These are phyloP conservation scores for Boletus fagicola DNA, from an alignment of 768 basidiomycete genomes.

Conservation along the genomic window DNA sequence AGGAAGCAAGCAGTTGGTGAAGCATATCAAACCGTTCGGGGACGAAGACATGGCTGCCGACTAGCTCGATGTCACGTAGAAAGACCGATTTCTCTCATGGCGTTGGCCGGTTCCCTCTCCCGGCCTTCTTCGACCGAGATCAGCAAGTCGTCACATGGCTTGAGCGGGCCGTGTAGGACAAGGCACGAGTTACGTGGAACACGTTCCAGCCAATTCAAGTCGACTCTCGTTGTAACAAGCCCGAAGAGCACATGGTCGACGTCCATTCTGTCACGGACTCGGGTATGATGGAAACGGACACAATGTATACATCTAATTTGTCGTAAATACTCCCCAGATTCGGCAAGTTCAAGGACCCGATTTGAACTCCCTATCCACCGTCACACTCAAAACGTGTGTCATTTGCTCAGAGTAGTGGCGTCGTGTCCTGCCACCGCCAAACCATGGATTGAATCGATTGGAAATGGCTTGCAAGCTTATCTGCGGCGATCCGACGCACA, in stretches of 20 bases:
- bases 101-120: neutral
- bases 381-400: neutral
- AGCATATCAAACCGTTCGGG: slow-evolving; percentile 72
- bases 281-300: neutral
- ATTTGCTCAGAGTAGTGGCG: neutral
- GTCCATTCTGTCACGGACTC: neutral
- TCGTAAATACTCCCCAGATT: neutral
- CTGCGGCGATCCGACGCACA: neutral
- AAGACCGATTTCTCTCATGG: slow-evolving; percentile 3
- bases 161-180: neutral
- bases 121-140: neutral
- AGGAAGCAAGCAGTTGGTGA: slow-evolving; percentile 82
- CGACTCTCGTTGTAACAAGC: neutral
- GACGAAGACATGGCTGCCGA: slow-evolving; percentile 21
- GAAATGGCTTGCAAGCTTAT: neutral
- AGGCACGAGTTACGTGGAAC: neutral
- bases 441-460: no score
- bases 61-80: slow-evolving; percentile 5
- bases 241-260: slow-evolving; percentile 12
- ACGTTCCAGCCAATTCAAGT: neutral
- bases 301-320: neutral
- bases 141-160: slow-evolving; percentile 14
- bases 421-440: neutral
- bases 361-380: neutral
- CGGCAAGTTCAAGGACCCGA: neutral